phyloP scores from a whole-genome alignment of 2,329 filamentous ascomycete genomes.

The Claviceps capensis region DNA sequence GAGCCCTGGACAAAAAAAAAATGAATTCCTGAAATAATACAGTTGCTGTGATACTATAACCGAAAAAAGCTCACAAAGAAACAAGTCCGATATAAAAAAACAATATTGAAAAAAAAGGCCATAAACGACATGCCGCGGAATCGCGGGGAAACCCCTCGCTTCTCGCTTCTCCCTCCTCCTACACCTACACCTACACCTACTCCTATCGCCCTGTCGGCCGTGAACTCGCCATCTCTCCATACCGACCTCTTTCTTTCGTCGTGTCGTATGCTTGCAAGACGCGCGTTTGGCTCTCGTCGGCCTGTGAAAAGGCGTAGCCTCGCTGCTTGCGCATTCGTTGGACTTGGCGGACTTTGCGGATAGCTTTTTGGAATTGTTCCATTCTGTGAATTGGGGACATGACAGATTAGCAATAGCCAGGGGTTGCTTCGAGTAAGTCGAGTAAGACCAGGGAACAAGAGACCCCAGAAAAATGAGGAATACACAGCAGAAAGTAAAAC shows the following conservation, averaged over 20 bases:
- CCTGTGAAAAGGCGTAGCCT: constrained; percentile 95
- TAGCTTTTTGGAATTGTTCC: constrained; percentile 99
- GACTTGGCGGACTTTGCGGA: constrained; percentile 93
- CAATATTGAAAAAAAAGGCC: neutral
- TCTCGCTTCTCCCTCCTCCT: neutral
- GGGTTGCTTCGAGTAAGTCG: neutral
- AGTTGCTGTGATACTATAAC: neutral
- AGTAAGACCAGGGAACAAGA: too few relatives aligned
- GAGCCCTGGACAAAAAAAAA: neutral
- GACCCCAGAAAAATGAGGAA: too few relatives aligned
- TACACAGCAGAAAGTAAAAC: too few relatives aligned
- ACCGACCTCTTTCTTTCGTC: constrained; percentile 76
- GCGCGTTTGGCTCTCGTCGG: constrained; percentile 88
- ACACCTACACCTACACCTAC: neutral
- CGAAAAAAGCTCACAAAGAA: neutral
- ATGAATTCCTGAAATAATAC: neutral
- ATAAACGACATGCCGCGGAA: neutral
- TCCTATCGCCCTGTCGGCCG: constrained; percentile 16
- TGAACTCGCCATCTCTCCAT: constrained; percentile 76
- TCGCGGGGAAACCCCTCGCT: too few relatives aligned
- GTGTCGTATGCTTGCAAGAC: constrained; percentile 97
- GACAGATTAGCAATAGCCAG: neutral
- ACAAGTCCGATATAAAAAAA: neutral
- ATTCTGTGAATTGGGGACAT: constrained; percentile 44
- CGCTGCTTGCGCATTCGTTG: constrained; percentile 99